phyloP scores from a whole-genome alignment of 2,329 filamentous ascomycete species.

The Trichoderma cornu-damae region DNA sequence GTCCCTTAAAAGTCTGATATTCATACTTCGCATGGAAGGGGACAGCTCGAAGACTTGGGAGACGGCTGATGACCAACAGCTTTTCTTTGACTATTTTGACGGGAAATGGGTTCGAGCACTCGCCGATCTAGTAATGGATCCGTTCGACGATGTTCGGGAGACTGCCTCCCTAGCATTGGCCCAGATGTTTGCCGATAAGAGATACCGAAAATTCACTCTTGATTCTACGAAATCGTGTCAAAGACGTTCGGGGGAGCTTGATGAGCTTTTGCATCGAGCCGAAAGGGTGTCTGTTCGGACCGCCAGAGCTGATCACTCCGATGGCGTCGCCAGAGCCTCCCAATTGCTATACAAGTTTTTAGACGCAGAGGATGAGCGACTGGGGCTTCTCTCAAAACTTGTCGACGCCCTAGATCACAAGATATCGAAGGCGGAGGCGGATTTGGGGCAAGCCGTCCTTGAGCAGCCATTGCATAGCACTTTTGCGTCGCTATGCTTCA shows the following conservation, averaged over 20 bases:
- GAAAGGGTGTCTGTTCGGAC: constrained; percentile 60
- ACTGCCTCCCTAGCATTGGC: constrained; percentile 47
- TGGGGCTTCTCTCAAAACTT: constrained; percentile 52
- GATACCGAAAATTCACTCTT: constrained; percentile 29
- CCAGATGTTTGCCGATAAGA: constrained; percentile 42
- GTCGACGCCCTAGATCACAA: constrained; percentile 60
- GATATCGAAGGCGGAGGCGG: constrained; percentile 54
- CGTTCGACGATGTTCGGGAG: constrained; percentile 85
- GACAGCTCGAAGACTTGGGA: constrained; percentile 44
- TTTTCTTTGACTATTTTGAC: constrained; percentile 42
- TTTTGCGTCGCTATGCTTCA: constrained; percentile 59
- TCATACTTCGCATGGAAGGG: constrained; percentile 65
- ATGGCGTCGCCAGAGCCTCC: constrained; percentile 76
- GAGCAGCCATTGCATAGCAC: constrained; percentile 64
- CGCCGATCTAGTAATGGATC: constrained; percentile 76
- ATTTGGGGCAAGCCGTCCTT: constrained; percentile 62
- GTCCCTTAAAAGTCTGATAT: constrained; percentile 63
- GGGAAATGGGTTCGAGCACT: constrained; percentile 56
- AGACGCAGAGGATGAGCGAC: constrained; percentile 36
- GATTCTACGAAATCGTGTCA: constrained; percentile 17
- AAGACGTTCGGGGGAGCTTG: constrained; percentile 34
- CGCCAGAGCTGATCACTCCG: constrained; percentile 84
- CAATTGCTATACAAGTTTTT: constrained; percentile 62
- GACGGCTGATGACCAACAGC: constrained; percentile 35
- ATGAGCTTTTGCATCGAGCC: constrained; percentile 46